phyloP scores from a whole-genome alignment of 2,329 filamentous ascomycete genomes.

The Pseudodiploospora longispora region DNA sequence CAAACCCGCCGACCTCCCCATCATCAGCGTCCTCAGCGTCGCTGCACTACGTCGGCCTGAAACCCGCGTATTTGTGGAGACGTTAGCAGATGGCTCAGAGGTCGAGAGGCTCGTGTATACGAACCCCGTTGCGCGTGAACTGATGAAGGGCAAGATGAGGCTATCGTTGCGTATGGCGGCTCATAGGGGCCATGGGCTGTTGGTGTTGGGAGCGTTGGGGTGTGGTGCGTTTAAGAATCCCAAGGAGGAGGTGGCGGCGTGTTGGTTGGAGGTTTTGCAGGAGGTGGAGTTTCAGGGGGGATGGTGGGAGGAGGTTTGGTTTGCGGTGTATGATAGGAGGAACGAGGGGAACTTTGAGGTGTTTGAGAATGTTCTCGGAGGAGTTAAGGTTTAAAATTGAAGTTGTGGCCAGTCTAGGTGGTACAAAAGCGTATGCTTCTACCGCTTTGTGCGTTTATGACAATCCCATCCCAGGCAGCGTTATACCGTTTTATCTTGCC shows the following conservation, averaged over 20 bases:
- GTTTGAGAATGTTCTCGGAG: constrained; percentile 37
- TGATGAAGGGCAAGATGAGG: constrained; percentile 57
- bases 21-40: constrained; percentile 52
- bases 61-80: constrained; percentile 11
- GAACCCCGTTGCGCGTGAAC: constrained; percentile 33
- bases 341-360: constrained; percentile 41
- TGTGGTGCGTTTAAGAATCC: constrained; percentile 63
- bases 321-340: constrained; percentile 48
- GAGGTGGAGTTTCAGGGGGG: constrained; percentile 55
- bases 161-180: constrained; percentile 52
- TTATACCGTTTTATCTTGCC: no score
- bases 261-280: constrained; percentile 52
- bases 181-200: constrained; percentile 42
- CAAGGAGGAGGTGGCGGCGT: constrained; percentile 49
- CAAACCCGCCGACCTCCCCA: constrained; percentile 30
- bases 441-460: neutral
- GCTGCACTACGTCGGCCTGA: constrained; percentile 44
- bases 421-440: no score
- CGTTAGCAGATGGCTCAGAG: constrained; percentile 11
- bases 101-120: constrained; percentile 31
- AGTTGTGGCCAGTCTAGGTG: neutral
- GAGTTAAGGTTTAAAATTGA: constrained; percentile 19
- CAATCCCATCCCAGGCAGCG: no score
- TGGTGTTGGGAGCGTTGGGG: constrained; percentile 62
- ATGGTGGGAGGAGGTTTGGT: constrained; percentile 56